A percentile compares a stretch with the other conserved stretches of the same genome.
These are phyloP conservation scores for Peronosclerospora sorghi DNA, from an alignment of 352 stramenopile genomes.

Conservation along the genomic window DNA sequence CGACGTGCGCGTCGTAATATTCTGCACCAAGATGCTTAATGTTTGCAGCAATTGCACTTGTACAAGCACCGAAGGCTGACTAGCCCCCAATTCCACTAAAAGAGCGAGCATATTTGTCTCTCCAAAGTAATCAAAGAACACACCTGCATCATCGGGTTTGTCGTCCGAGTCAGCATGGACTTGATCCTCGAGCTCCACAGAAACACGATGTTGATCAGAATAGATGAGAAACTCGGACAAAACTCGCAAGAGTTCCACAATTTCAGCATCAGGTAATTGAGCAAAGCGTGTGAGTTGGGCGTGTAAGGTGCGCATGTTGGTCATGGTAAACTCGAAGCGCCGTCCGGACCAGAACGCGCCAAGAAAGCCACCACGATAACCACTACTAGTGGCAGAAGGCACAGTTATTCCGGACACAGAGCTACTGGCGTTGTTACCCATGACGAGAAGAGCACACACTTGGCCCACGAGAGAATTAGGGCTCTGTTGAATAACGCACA, in stretches of 20 bases:
- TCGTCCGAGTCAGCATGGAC: not conserved
- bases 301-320: constrained; percentile 70
- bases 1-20: constrained; percentile 80
- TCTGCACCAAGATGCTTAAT: constrained; percentile 87
- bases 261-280: constrained; percentile 50
- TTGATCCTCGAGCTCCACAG: constrained; percentile 9
- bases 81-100: constrained; percentile 77
- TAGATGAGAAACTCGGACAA: constrained; percentile 84
- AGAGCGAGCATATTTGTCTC: constrained; percentile 92
- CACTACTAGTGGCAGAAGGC: constrained; percentile 15
- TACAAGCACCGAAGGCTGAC: constrained; percentile 36
- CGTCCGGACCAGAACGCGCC: constrained; percentile 19
- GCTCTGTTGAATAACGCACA: not conserved
- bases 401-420: not conserved
- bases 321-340: constrained; percentile 45
- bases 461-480: not conserved
- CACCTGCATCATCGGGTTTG: constrained; percentile 18
- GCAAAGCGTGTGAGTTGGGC: constrained; percentile 45
- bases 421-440: constrained; percentile 25
- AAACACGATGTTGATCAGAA: constrained; percentile 65
- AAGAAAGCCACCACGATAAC: constrained; percentile 16
- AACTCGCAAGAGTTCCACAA: constrained; percentile 75
- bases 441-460: not conserved
- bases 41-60: constrained; percentile 91
- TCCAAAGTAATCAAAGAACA: constrained; percentile 95